These are phyloP conservation scores for Diaporthe velutina DNA, from an alignment of 2,329 filamentous ascomycete genomes.

Conservation along the genomic window DNA sequence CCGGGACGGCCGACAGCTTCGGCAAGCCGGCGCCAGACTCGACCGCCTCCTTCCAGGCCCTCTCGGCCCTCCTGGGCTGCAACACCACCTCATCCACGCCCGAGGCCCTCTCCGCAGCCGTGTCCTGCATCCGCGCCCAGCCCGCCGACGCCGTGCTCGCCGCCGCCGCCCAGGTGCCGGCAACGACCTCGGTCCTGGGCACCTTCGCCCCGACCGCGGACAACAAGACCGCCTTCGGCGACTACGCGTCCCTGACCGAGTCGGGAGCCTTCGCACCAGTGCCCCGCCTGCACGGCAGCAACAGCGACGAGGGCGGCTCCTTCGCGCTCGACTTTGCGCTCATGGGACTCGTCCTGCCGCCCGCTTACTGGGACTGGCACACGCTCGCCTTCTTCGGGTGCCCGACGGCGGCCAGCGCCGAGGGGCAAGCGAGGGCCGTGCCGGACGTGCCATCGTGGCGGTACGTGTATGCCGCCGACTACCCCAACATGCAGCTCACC, in stretches of 20 bases:
- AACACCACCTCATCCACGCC: neutral
- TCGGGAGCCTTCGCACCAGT: neutral
- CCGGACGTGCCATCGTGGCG: conserved; percentile 13
- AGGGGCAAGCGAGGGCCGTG: neutral
- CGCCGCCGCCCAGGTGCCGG: neutral
- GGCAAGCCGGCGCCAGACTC: neutral
- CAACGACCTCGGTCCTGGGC: neutral
- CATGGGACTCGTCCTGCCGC: conserved; percentile 2
- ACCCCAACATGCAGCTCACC: conserved; percentile 19
- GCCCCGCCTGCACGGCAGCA: conserved; percentile 24
- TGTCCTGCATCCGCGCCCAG: conserved; percentile 13
- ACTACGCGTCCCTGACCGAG: neutral
- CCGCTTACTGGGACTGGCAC: conserved; percentile 22
- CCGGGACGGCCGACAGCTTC: conserved; percentile 30
- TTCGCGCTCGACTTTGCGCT: conserved; percentile 20
- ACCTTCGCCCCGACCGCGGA: conserved; percentile 28
- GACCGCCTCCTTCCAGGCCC: neutral
- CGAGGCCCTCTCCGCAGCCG: neutral
- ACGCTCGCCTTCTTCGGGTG: conserved; percentile 26
- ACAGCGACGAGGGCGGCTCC: neutral
- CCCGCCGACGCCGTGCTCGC: neutral
- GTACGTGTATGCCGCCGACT: conserved; percentile 13
- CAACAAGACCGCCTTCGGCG: conserved; percentile 14
- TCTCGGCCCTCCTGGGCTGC: neutral
- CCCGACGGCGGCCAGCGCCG: neutral